Evolutionary conservation across 257 asterid genomes (phyloP).

Genomic region (Salvia hispanica): DNA sequence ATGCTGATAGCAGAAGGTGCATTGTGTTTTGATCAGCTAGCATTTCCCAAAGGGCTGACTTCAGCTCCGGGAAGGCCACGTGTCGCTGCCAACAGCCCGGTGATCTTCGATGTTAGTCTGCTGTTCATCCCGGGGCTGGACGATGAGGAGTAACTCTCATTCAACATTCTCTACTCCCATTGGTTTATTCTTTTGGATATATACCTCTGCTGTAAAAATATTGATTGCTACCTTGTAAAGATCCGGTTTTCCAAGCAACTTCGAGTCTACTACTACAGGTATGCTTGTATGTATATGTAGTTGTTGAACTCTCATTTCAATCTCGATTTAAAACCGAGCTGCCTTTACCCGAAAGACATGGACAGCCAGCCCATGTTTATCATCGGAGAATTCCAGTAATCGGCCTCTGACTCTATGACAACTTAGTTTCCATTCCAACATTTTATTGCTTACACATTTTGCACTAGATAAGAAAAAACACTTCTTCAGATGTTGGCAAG

Average conservation of each 20-base stretch:
- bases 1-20: not conserved
- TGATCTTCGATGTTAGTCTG: constrained; percentile 82
- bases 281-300: no score
- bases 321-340: no score
- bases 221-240: constrained; percentile 8
- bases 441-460: no score
- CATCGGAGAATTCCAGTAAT: no score
- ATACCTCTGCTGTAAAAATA: constrained; percentile 13
- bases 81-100: constrained; percentile 86
- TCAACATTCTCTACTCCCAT: constrained; percentile 11
- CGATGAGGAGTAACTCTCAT: constrained; percentile 46
- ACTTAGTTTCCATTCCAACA: no score
- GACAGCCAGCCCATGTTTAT: no score
- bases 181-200: constrained; percentile 38
- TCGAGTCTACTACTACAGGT: not conserved
- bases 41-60: constrained; percentile 85
- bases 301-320: no score
- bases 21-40: constrained; percentile 55
- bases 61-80: constrained; percentile 99
- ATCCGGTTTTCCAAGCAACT: not conserved
- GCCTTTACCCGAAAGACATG: no score
- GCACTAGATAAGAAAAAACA: no score
- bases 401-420: no score
- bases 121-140: constrained; percentile 93
- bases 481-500: no score